A percentile compares a stretch with the other conserved stretches of the same genome.
phyloP scores from a whole-genome alignment of 495 filamentous ascomycete genomes.

The Penicillium egyptiacum region DNA sequence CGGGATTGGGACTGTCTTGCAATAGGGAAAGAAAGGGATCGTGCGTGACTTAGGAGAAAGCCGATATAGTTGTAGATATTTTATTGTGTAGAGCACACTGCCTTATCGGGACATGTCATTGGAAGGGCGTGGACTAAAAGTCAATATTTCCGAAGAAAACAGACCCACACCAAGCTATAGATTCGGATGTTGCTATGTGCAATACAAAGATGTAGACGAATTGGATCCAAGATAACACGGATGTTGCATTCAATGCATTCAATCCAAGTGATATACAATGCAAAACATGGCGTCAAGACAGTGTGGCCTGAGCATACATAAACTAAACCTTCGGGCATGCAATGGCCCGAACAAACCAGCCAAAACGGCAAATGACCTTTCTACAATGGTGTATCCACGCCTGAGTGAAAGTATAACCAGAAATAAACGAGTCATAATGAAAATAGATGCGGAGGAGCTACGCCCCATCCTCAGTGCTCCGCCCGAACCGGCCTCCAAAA shows the following conservation, averaged over 20 bases:
- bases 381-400: conserved; percentile 9
- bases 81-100: not conserved
- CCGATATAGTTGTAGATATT: not conserved
- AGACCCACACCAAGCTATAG: not conserved
- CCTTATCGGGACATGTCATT: not conserved
- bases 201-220: not conserved
- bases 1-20: not conserved
- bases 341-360: not conserved
- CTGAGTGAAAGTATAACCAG: not conserved
- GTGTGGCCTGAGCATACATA: not conserved
- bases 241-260: no score
- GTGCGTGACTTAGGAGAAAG: not conserved
- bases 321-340: not conserved
- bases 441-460: not conserved
- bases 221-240: not conserved
- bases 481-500: conserved; percentile 72
- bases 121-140: conserved; percentile 3
- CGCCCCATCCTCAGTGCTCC: conserved; percentile 37
- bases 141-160: not conserved
- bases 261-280: conserved; percentile 6
- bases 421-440: conserved; percentile 2
- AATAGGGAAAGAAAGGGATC: no score
- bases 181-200: not conserved
- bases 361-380: not conserved
- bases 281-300: conserved; percentile 1